phyloP scores from a whole-genome alignment of 2,329 filamentous ascomycete species.

The Beauveria pseudobassiana region DNA sequence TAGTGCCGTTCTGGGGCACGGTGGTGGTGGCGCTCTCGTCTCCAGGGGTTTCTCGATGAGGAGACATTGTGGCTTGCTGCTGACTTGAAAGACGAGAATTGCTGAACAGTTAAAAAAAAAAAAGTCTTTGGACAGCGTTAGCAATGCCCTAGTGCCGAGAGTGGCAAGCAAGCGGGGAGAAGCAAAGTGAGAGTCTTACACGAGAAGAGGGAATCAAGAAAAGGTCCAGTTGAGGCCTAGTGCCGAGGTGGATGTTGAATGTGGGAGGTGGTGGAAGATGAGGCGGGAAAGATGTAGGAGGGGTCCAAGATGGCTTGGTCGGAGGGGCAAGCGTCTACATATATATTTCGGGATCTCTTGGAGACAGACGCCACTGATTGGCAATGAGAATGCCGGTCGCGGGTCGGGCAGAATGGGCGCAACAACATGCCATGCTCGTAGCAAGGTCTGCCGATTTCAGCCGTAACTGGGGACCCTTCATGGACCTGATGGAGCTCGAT shows the following conservation, averaged over 20 bases:
- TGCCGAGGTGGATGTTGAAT: neutral
- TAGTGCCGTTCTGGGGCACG: constrained; percentile 1
- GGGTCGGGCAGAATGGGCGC: neutral
- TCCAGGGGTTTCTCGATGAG: constrained; percentile 4
- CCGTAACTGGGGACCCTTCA: constrained; percentile 3
- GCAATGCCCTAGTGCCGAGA: neutral
- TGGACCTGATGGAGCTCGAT: constrained; percentile 5
- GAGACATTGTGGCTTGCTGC: neutral
- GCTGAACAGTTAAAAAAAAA: neutral
- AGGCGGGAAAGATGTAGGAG: neutral
- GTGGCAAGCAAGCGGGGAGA: neutral
- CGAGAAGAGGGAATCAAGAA: neutral
- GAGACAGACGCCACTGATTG: neutral
- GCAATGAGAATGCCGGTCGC: neutral
- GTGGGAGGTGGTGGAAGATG: neutral
- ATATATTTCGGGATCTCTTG: constrained; percentile 6
- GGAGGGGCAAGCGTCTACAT: constrained; percentile 10
- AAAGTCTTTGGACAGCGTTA: neutral
- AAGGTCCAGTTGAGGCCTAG: neutral
- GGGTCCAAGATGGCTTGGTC: neutral
- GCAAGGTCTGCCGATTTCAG: constrained; percentile 11
- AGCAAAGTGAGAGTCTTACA: neutral
- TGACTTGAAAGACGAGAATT: neutral
- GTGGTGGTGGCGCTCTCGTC: constrained; percentile 4
- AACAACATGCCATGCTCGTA: neutral